Percentiles rank a stretch among this genome's conserved stretches.
Conservation (phyloP, 495 filamentous ascomycete species). For the Daldinia loculata region DNA sequence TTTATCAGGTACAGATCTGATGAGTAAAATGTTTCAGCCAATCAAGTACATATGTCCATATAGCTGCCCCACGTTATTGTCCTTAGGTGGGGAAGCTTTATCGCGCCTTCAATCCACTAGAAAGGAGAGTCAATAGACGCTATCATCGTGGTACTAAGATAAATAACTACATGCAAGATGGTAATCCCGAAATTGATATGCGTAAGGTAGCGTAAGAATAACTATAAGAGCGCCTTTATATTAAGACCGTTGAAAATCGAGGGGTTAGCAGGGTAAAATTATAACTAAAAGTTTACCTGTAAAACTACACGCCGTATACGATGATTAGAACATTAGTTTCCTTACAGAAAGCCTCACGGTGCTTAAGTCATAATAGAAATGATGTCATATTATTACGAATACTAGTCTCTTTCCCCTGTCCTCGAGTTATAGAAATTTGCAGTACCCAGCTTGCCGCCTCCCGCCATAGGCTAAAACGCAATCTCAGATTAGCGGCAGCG, state of each 20-base stretch:
- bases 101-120: not conserved
- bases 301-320: too few relatives aligned
- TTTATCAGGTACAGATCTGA: not conserved
- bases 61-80: not conserved
- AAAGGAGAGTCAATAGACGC: not conserved
- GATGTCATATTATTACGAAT: not conserved
- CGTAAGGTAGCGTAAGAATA: too few relatives aligned
- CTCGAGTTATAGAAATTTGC: not conserved
- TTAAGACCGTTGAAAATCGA: too few relatives aligned
- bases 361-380: not conserved
- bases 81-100: not conserved
- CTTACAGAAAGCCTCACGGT: too few relatives aligned
- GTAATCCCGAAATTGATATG: too few relatives aligned
- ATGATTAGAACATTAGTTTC: too few relatives aligned
- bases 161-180: too few relatives aligned
- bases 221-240: too few relatives aligned
- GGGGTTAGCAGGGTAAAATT: too few relatives aligned
- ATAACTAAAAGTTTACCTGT: too few relatives aligned
- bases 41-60: not conserved
- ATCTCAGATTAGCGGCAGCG: slow-evolving; percentile 26
- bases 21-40: slow-evolving; percentile 1
- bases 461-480: slow-evolving; percentile 9
- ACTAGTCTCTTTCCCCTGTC: not conserved
- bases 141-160: too few relatives aligned
- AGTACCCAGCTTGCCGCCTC: slow-evolving; percentile 3